These are phyloP conservation scores for Populus trichocarpa DNA, from an alignment of 441 rosid genomes.

Conservation along the genomic window DNA sequence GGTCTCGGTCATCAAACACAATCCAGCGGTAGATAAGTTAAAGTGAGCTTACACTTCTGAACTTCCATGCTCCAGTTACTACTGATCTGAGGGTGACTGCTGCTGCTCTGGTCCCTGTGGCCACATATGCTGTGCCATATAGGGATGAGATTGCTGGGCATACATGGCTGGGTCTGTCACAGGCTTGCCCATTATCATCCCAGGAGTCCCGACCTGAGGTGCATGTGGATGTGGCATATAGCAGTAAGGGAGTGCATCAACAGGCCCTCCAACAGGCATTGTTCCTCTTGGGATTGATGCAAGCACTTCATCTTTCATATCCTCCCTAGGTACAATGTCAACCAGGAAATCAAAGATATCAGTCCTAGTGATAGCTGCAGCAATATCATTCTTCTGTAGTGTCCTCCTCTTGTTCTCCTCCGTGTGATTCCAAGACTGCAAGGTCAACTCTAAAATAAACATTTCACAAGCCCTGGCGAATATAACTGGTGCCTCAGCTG, in stretches of 20 bases:
- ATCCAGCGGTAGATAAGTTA: background rate
- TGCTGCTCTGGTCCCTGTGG: conserved; percentile 66
- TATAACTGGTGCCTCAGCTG: conserved; percentile 83
- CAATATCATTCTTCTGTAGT: conserved; percentile 82
- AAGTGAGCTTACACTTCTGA: conserved; percentile 21
- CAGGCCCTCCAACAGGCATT: conserved; percentile 60
- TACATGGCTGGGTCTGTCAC: conserved; percentile 59
- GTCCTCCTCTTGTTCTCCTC: conserved; percentile 88
- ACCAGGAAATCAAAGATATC: conserved; percentile 83
- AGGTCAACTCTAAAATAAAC: conserved; percentile 78
- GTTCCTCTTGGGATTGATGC: conserved; percentile 67
- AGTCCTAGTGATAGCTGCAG: conserved; percentile 80
- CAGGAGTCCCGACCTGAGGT: conserved; percentile 63
- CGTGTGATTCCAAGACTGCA: conserved; percentile 84
- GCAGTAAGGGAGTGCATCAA: conserved; percentile 63
- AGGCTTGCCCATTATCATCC: conserved; percentile 85
- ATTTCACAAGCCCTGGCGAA: conserved; percentile 92
- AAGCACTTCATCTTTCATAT: conserved; percentile 68
- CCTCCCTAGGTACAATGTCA: conserved; percentile 81
- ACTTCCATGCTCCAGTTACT: conserved; percentile 22
- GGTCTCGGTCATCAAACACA: conserved; percentile 3
- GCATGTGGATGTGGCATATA: conserved; percentile 71
- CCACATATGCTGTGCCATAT: conserved; percentile 74
- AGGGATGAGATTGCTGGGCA: conserved; percentile 57
- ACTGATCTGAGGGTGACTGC: conserved; percentile 60